Base-by-base conservation (phyloP, 805 yeast species). In the Pichia paraexigua region DNA sequence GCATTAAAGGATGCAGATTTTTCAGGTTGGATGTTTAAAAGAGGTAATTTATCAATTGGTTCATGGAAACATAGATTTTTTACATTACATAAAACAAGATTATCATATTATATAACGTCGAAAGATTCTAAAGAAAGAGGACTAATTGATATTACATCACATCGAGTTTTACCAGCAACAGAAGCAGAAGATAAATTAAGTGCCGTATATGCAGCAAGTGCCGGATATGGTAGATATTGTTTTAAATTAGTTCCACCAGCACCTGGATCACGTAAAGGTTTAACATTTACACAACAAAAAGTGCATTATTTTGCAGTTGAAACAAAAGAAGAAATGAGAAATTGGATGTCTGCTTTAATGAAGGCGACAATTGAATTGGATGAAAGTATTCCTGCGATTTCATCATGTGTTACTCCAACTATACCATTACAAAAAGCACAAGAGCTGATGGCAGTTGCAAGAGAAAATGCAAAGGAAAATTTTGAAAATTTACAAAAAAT, bases 251-350 rank as follows among this genome's bases (percentile, higher is more conserved):
- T 91, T 4, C 99, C 99, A 11, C 99, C 99, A 0, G 96, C 95
- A 2, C 98, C 98, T 0, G 99, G 99, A 0, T 87, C 92, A 49
- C 83, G 85, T 58, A 92, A 91, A 69, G 98, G 98, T 0, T 78
- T 94, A 52, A 91, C 96, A 0, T 94, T 94, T 66, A 94, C 99
- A 0, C 96, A 91, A 57, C 99, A 96, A 28, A 88, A 90, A 58
- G 87, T 90, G 9, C 99, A 94, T 62, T 94, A 85, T 67, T 94
- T 94, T 75, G 97, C 98, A 0, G 97, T 92, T 43, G 97, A 94
- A 47, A 77, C 88, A 0, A 79, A 76, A 52, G 96, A 89, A 47
- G 98, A 92, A 56, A 86, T 92, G 96, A 77, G 96, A 63, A 78
- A 77, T 2, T 94, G 99, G 99, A 82, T 91, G 82, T 86, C 90